Evolutionary conservation across 805 yeast species (phyloP), one percentile per base, ranked within the genome.

Genomic region (Kodamaea hsintzibuensis): DNA sequence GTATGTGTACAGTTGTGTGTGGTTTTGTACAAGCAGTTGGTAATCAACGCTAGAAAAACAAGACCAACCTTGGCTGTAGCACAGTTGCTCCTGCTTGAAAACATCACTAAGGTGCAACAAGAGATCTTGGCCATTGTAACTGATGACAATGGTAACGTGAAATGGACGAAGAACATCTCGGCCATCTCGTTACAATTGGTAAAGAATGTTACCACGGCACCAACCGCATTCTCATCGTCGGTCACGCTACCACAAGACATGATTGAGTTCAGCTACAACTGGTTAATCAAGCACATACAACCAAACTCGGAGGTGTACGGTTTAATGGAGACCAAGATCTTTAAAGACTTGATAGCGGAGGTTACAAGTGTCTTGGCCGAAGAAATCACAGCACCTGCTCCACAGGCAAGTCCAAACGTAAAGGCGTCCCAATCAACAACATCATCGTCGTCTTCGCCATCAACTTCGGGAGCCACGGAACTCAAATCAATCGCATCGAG

Each of bases 261-360:
- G 62, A 75, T 83, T 45, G 82, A 80, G 50, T 87, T 90, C 67
- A 82, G 88, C 43, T 82, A 83, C 66, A 82, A 85, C 59, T 90
- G 97, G 96, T 77, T 91, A 46, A 76, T 88, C 48, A 89, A 86
- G 65, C 96, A 91, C 70, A 87, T 92, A 10, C 96, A 90, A 70
- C 97, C 97, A 48, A 76, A 76, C 55, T 84, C 93, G 7, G 85
- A 82, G 50, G 88, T 90, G 40, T 90, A 90, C 65, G 85, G 86
- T 5, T 76, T 89, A 48, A 76, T 91, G 79, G 97, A 90, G 69
- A 77, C 78, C 39, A 83, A 85, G 58, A 78, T 83, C 14, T 84
- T 85, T 68, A 77, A 78, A 59, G 81, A 78, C 53, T 71, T 84
- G 51, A 65, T 69, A 50, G 63, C 66, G 57, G 77, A 78, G 45